Base-by-base conservation (phyloP, 805 yeast genomes). In the Yamadazyma scolyti region DNA sequence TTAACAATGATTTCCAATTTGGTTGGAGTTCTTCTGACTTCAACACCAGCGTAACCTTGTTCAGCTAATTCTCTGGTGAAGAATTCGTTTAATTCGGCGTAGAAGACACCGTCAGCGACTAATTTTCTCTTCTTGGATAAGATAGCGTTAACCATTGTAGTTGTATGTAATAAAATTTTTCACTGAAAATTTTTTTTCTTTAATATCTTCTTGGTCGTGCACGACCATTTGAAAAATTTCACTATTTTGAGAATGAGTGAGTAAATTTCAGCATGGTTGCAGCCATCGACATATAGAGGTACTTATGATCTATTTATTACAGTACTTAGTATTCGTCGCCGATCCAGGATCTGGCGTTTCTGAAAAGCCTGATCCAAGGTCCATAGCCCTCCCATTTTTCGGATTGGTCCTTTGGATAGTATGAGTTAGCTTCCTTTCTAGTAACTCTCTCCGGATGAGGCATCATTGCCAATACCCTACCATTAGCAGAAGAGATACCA, bases 31-130 rank as follows among this genome's bases (percentile, higher is more conserved):
- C 86, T 85, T 78, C 97, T 86, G 70, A 93, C 96, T 77, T 93
- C 98, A 64, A 93, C 96, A 77, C 98, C 98, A 61, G 98, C 93
- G 82, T 93, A 93, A 69, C 98, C 98, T 76, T 93, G 96, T 79
- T 93, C 98, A 59, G 98, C 96, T 65, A 93, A 84, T 75, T 93
- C 98, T 79, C 98, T 90, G 81, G 97, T 87, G 88, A 93, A 93
- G 93, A 93, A 93, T 79, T 93, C 98, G 82, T 93, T 93, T 66
- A 93, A 77, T 79, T 93, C 98, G 73, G 98, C 98, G 95, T 82
- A 93, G 82, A 93, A 87, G 63, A 93, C 98, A 86, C 98, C 98
- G 81, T 93, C 98, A 73, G 96, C 96, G 68, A 93, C 97, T 67
- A 89, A 84, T 89, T 89, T 89, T 86, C 97, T 89, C 79, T 87